phyloP scores from a whole-genome alignment of 2,329 filamentous ascomycete species.

The Thelonectria blattea region DNA sequence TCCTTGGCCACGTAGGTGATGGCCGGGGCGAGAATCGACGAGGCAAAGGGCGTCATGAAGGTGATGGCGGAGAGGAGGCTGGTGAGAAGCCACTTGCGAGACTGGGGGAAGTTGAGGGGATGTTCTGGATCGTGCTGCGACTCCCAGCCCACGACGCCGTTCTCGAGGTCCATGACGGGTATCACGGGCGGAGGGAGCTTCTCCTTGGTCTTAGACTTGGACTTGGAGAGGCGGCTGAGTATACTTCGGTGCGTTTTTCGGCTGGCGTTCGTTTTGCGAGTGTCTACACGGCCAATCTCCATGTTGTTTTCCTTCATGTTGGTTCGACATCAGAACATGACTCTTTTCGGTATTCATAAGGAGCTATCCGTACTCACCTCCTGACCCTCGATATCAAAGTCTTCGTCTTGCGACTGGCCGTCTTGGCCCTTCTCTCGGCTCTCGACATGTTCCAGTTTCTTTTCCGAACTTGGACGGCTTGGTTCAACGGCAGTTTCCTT shows the following conservation, averaged over 20 bases:
- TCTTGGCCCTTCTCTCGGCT: conserved; percentile 19
- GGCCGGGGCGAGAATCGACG: conserved; percentile 63
- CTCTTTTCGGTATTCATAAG: too few relatives aligned
- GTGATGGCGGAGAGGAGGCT: conserved; percentile 64
- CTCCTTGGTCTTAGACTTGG: conserved; percentile 34
- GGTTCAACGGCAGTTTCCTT: conserved; percentile 2
- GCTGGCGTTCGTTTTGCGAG: conserved; percentile 25
- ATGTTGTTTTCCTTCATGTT: conserved; percentile 17
- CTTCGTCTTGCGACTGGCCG: conserved; percentile 20
- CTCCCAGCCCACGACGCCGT: conserved; percentile 66
- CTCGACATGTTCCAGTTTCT: conserved; percentile 8
- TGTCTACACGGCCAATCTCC: conserved; percentile 28
- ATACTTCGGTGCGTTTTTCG: conserved; percentile 34
- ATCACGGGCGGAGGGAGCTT: conserved; percentile 44
- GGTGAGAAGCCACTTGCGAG: conserved; percentile 64
- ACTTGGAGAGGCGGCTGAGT: conserved; percentile 34
- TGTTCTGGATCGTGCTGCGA: conserved; percentile 61
- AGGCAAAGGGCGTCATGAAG: conserved; percentile 69
- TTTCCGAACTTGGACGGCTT: not conserved
- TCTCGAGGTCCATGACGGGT: conserved; percentile 58
- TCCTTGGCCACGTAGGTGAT: conserved; percentile 52
- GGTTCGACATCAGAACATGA: not conserved
- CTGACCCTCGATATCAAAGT: conserved; percentile 34
- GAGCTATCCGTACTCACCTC: conserved; percentile 15
- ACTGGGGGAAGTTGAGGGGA: conserved; percentile 62